These are phyloP conservation scores for Fusarium tanahbumbuense DNA, from an alignment of 2,329 filamentous ascomycete species.

Conservation along the genomic window DNA sequence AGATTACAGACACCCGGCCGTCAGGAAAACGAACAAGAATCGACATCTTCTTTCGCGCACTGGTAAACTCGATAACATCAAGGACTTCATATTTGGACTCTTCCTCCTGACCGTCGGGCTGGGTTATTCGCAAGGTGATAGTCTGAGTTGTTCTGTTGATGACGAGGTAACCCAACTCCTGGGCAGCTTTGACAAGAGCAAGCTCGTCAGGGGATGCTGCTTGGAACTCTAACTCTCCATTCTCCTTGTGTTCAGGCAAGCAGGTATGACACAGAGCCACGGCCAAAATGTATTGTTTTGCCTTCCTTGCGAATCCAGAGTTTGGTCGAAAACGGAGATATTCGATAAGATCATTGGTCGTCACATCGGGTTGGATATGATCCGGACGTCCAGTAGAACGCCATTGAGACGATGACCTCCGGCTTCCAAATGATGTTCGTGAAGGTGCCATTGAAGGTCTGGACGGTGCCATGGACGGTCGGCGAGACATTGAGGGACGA, in stretches of 20 bases:
- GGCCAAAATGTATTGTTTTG: conserved; percentile 83
- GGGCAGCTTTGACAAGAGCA: conserved; percentile 84
- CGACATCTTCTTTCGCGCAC: conserved; percentile 90
- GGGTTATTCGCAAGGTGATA: conserved; percentile 65
- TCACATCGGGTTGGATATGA: conserved; percentile 66
- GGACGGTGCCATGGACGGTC: conserved; percentile 46
- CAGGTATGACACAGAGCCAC: conserved; percentile 93
- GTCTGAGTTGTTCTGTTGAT: conserved; percentile 78
- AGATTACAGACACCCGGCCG: conserved; percentile 82
- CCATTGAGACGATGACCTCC: conserved; percentile 63
- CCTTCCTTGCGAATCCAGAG: conserved; percentile 81
- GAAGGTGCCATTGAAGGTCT: conserved; percentile 46
- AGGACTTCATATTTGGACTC: conserved; percentile 80
- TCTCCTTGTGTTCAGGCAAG: conserved; percentile 76
- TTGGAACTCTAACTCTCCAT: conserved; percentile 82
- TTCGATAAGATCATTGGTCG: conserved; percentile 79
- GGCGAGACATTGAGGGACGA: conserved; percentile 36
- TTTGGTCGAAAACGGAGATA: conserved; percentile 81
- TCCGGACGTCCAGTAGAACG: conserved; percentile 61
- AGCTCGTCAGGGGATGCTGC: conserved; percentile 91
- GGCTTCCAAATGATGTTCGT: conserved; percentile 48
- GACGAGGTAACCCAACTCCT: conserved; percentile 85
- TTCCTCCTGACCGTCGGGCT: conserved; percentile 53
- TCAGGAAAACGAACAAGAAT: conserved; percentile 89
- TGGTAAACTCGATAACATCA: conserved; percentile 92